A percentile compares a stretch with the other conserved stretches of the same genome.
Evolutionary conservation across 176 grass and related monocot genomes (phyloP).

Genomic region (Oryza glumipatula): DNA sequence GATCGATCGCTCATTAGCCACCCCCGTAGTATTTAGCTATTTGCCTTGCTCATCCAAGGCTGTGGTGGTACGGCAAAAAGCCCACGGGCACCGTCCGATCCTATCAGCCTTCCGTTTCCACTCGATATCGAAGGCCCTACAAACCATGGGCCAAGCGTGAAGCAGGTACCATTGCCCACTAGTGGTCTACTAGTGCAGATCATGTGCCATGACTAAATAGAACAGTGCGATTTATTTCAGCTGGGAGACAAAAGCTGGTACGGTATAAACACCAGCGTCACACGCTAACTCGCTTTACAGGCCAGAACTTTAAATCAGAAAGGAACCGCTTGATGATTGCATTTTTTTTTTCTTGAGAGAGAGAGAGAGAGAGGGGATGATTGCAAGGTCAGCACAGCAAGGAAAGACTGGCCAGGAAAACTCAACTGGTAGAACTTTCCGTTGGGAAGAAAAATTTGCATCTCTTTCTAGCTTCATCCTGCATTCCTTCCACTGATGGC

Average conservation of each 20-base stretch:
- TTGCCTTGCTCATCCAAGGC: conserved; percentile 41
- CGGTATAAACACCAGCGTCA: neutral
- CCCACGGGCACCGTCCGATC: conserved; percentile 23
- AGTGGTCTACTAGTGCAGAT: conserved; percentile 3
- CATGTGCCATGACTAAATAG: neutral
- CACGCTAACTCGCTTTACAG: conserved; percentile 14
- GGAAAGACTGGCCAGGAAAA: neutral
- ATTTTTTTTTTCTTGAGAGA: neutral
- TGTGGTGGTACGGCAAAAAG: conserved; percentile 8
- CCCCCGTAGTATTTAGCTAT: too few species aligned
- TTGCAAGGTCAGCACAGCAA: neutral
- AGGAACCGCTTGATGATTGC: neutral
- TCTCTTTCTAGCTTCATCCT: neutral
- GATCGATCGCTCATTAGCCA: too few species aligned
- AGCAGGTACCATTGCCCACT: neutral
- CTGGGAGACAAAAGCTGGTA: conserved; percentile 7
- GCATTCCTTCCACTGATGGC: neutral
- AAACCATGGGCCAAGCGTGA: conserved; percentile 24
- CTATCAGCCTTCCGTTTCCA: conserved; percentile 22
- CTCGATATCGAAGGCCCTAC: conserved; percentile 22
- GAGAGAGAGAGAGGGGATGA: neutral
- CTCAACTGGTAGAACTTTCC: neutral
- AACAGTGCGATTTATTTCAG: conserved; percentile 3
- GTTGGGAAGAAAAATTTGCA: neutral
- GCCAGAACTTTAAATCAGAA: neutral